Evolutionary conservation across 768 basidiomycete genomes (phyloP), one percentile per base, ranked within the genome.

Genomic region (Pleurotus citrinopileatus): DNA sequence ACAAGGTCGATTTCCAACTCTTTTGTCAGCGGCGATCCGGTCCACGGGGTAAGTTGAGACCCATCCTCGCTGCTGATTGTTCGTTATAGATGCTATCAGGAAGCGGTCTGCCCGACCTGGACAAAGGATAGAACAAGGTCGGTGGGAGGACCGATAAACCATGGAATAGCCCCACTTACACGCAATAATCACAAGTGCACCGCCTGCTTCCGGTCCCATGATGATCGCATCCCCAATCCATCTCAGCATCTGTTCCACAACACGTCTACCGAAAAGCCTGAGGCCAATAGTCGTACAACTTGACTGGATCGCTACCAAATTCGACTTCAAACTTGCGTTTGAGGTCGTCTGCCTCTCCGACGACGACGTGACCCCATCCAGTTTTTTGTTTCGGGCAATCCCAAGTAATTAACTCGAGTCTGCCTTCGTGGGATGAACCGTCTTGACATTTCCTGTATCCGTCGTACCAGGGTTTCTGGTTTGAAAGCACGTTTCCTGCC

Each of bases 151-250:
- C 26, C 23, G 25, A 19, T 4, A 36, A 56, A 12, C 20, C 20
- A 26, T 34, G 3, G 38, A 19, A 2, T 40, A 19, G 10, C 3
- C 38, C 17, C 38, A 59, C 66, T 17, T 22, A 71, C 71, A 61
- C 64, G 70, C 71, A 74, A 52, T 65, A 73, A 59, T 73, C 69
- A 55, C 70, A 74, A 44, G 70, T 68, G 48, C 72, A 73, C 2
- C 67, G 68, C 19, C 55, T 64, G 3, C 58, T 61, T 3, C 72
- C 72, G 3, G 70, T 61, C 13, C 72, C 72, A 61, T 74, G 71
- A 60, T 73, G 72, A 56, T 74, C 71, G 46, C 72, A 73, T 29
- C 71, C 70, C 32, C 57, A 70, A 7, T 63, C 51, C 67, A 71
- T 69, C 3, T 54, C 67, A 1, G 59, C 70, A 42, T 67, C 60